Percentiles rank a stretch among this genome's conserved stretches.
phyloP scores from a whole-genome alignment of 140 eudicot species.

The Ambrosia hybrid region DNA sequence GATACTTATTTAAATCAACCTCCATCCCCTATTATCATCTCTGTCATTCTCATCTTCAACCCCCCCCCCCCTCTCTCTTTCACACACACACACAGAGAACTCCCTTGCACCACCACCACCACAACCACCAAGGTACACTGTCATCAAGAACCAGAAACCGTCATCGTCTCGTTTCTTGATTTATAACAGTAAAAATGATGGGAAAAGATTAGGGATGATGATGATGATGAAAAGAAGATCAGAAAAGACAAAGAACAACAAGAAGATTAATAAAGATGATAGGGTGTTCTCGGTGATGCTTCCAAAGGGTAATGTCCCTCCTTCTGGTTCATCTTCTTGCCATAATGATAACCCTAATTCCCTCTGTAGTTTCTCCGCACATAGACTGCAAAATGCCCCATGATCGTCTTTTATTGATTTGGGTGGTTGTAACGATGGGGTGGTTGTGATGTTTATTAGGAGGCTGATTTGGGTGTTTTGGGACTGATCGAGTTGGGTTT shows the following conservation, averaged over 20 bases:
- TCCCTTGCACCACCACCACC: conserved; percentile 14
- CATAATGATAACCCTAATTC: conserved; percentile 63
- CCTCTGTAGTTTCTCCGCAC: conserved; percentile 36
- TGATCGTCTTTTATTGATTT: conserved; percentile 15
- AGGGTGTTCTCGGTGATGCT: conserved; percentile 65
- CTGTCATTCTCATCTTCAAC: no score
- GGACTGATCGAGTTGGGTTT: no score
- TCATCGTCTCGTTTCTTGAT: conserved; percentile 37
- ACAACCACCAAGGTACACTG: not conserved
- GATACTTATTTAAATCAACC: no score
- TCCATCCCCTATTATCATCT: no score
- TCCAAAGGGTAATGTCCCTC: conserved; percentile 88
- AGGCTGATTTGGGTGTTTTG: no score
- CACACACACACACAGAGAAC: no score
- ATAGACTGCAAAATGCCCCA: conserved; percentile 16
- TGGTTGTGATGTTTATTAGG: no score
- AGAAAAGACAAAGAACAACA: conserved; percentile 14
- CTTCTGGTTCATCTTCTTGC: conserved; percentile 87
- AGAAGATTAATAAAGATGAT: conserved; percentile 14
- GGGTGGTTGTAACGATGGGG: no score
- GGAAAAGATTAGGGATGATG: conserved; percentile 20
- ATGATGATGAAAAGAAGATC: conserved; percentile 30
- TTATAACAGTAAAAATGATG: not conserved
- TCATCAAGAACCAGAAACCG: conserved; percentile 29
- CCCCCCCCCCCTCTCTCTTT: no score